These are phyloP conservation scores for Beauveria brongniartii DNA, from an alignment of 2,329 filamentous ascomycete species.

Conservation along the genomic window DNA sequence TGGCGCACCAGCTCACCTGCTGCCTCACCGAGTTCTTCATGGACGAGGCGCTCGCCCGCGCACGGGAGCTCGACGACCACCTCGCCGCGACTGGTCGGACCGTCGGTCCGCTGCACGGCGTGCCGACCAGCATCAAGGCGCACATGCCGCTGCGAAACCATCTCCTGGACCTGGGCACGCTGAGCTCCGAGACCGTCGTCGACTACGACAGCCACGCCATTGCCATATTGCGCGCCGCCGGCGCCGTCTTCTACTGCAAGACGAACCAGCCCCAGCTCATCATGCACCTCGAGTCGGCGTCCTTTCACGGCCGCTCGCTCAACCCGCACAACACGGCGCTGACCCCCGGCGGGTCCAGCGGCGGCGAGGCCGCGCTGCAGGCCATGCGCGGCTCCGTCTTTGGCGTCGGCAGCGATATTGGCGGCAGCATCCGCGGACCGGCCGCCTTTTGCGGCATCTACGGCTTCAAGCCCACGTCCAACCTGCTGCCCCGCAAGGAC, in stretches of 20 bases:
- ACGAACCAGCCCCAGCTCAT: slow-evolving; percentile 57
- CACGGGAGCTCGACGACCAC: slow-evolving; percentile 32
- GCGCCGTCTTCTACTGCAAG: slow-evolving; percentile 58
- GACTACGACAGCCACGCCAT: slow-evolving; percentile 48
- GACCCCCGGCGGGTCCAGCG: slow-evolving; percentile 54
- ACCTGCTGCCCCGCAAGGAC: neutral
- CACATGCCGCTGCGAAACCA: slow-evolving; percentile 48
- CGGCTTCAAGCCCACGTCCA: slow-evolving; percentile 7
- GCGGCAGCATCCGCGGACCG: slow-evolving; percentile 22
- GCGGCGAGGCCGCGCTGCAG: slow-evolving; percentile 40
- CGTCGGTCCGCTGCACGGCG: slow-evolving; percentile 51
- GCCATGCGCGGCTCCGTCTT: slow-evolving; percentile 30
- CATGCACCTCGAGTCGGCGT: slow-evolving; percentile 47
- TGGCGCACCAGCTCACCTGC: slow-evolving; percentile 48
- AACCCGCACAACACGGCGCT: slow-evolving; percentile 53
- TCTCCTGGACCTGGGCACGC: slow-evolving; percentile 43
- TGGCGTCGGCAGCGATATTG: slow-evolving; percentile 32
- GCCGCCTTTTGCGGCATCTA: slow-evolving; percentile 7
- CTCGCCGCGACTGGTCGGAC: slow-evolving; percentile 29
- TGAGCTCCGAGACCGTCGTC: slow-evolving; percentile 40
- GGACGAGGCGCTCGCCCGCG: slow-evolving; percentile 35
- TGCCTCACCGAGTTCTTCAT: slow-evolving; percentile 47
- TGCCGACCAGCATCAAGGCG: slow-evolving; percentile 45
- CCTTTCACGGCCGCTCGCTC: slow-evolving; percentile 49
- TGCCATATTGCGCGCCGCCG: slow-evolving; percentile 45